phyloP scores from a whole-genome alignment of 345 rosid genomes.

The Reutealis trisperma region DNA sequence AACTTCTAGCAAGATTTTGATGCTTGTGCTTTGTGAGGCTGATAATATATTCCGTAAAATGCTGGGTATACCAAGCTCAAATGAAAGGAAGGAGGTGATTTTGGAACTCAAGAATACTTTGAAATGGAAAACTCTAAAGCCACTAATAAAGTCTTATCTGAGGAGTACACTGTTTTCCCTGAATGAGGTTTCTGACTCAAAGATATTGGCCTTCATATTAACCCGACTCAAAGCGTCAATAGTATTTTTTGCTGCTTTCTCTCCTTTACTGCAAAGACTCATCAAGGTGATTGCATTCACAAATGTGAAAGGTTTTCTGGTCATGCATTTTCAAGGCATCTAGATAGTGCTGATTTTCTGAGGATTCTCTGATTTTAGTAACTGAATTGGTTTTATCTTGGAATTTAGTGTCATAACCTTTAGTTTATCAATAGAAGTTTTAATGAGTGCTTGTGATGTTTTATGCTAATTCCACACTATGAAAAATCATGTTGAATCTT shows the following conservation, averaged over 20 bases:
- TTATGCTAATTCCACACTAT: not conserved
- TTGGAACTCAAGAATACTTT: constrained; percentile 62
- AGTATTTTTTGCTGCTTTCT: constrained; percentile 63
- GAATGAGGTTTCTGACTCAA: constrained; percentile 62
- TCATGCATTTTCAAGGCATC: not conserved
- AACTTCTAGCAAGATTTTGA: constrained; percentile 55
- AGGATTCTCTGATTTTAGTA: not conserved
- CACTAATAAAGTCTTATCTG: constrained; percentile 69
- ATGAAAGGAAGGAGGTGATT: constrained; percentile 55
- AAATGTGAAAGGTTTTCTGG: not conserved
- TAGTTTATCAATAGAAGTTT: not conserved
- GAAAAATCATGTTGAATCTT: constrained; percentile 7
- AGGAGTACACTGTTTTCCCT: constrained; percentile 73
- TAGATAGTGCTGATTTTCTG: not conserved
- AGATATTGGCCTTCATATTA: constrained; percentile 58
- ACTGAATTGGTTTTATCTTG: not conserved
- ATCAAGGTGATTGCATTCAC: constrained; percentile 57
- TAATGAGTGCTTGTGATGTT: not conserved
- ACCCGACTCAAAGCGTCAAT: constrained; percentile 57
- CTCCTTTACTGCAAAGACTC: constrained; percentile 55
- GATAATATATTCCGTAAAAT: constrained; percentile 57
- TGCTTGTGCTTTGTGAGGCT: constrained; percentile 65
- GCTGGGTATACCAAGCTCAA: constrained; percentile 60
- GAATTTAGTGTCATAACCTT: not conserved
- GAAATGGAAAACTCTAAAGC: constrained; percentile 70